Base-by-base conservation (phyloP, 192 early-diverging fungal genomes). In the Podila minutissima region DNA sequence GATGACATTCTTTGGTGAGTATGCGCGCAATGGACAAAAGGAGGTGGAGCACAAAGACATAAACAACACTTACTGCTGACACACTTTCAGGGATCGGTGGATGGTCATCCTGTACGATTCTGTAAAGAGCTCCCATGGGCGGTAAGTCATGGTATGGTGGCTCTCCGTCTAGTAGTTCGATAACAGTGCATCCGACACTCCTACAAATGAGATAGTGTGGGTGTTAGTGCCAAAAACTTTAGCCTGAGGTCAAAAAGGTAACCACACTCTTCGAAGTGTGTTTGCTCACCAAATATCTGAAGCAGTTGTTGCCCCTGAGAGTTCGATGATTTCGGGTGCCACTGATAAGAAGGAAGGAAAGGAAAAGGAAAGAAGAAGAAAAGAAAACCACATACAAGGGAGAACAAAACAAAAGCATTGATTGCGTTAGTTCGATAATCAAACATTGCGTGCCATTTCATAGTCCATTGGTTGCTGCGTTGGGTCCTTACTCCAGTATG, bases 81-180 rank as follows among this genome's bases (percentile, higher is more conserved):
- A 90, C 90, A 58, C 85, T 88, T 37, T 89, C 81, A 11, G 90
- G 91, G 26, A 91, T 86, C n/a, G 93, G 92, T 41, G 93, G 93
- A 63, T 91, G 92, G 61, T 90, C 90, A 72, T 93, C 93, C 66
- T 93, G 87, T 8, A 92, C 91, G 29, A 94, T 94, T 32, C 87
- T 83, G 55, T 90, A 93, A 63, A 94, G 83, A 29, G 92, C 93
- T 0, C 89, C 86, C 89, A 92, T 91, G 19, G 92, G 88, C 49
- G 87, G 87, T n/a, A 94, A 67, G 62, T 91, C 83, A 68, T 90
- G 84, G 71, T 93, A 92, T 3, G 93, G 93, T 38, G 93, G 91
- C 71, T 92, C 87, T 33, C 91, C 91, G 58, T 89, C 88, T 31
- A 93, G 74, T 20, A 94, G 78, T 77, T 94, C 91, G 31, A 94